phyloP scores from a whole-genome alignment of 2,329 filamentous ascomycete genomes.

The Elsinoe batatas region DNA sequence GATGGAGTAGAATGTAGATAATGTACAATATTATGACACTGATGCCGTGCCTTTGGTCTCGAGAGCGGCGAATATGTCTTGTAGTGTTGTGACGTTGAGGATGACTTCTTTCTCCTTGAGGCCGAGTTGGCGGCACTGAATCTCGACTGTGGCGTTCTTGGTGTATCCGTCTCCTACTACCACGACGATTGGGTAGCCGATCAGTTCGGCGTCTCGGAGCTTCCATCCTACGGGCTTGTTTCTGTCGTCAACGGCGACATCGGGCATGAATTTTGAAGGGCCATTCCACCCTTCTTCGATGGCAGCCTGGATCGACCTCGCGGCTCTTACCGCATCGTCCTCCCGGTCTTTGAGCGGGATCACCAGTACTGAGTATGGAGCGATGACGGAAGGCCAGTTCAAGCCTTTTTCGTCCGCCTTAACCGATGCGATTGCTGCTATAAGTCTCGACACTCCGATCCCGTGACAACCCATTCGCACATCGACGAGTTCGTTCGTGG shows the following conservation, averaged over 20 bases:
- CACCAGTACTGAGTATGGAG: constrained; percentile 70
- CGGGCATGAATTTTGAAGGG: not conserved
- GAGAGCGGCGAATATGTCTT: not conserved
- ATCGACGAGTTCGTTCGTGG: constrained; percentile 36
- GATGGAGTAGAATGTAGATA: constrained; percentile 52
- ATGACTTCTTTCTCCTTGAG: constrained; percentile 45
- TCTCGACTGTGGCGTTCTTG: constrained; percentile 49
- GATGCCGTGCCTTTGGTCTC: constrained; percentile 23
- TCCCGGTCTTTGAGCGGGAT: constrained; percentile 36
- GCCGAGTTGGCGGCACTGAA: constrained; percentile 64
- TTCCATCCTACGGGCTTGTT: constrained; percentile 67
- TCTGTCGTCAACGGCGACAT: constrained; percentile 57
- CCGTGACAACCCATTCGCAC: constrained; percentile 96
- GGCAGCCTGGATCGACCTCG: not conserved
- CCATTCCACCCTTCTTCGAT: not conserved
- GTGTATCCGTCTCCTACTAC: constrained; percentile 67
- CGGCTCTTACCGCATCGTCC: constrained; percentile 12
- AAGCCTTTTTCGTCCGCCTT: constrained; percentile 63
- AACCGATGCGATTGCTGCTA: constrained; percentile 74
- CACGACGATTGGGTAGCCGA: constrained; percentile 78
- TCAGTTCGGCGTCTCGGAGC: constrained; percentile 76
- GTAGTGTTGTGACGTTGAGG: not conserved
- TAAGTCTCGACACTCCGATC: constrained; percentile 82
- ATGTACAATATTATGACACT: constrained; percentile 27
- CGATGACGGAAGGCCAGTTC: constrained; percentile 79